Evolutionary conservation across 2,329 filamentous ascomycete species (phyloP), one percentile per base, ranked within the genome.

Genomic region (Colletotrichum echinochloae): DNA sequence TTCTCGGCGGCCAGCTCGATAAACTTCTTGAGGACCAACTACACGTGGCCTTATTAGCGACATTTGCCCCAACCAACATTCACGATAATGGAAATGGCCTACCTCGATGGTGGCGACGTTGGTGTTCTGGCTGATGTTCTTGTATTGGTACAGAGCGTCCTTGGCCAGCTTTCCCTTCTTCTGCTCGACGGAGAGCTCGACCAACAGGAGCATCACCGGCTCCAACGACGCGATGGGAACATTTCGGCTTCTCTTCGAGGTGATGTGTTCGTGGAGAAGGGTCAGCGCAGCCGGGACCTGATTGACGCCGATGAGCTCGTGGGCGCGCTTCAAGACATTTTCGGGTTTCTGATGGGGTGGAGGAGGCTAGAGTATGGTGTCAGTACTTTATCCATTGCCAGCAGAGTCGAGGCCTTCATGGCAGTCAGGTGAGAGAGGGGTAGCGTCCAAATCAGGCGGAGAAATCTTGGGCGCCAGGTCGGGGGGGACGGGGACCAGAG

Each of bases 121-220:
- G 77, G 95, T 97, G 86, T 99, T 99, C 83, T 99, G 96, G 66
- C 95, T 95, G 76, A 98, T 98, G 83, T 99, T 99, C 89, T 99
- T 99, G 89, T 99, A 99, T 83, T 98, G 96, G 83, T 98, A 99
- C 59, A 99, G 89, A 72, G 96, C 96, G 85, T 99, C 96, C 88
- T 99, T 99, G 82, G 95, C 96, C 72, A 96, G 89, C 85, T 99
- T 99, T 77, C 96, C 96, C 86, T 98, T 99, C 85, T 96, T 94
- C 78, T 98, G 91, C 79, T 98, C 95, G 78, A 99, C 96, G 76
- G 93, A 97, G 71, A 98, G 90, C 84, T 98, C 94, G 78, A 99
- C 95, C 80, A 99, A 92, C 76, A 98, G 91, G 83, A 98, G 88
- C 95, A 99, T 98, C 75, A 99, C 95, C 75, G 96, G 96, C 90